Base-by-base conservation (phyloP, 257 asterid species). In the Solanum clarkiae region DNA sequence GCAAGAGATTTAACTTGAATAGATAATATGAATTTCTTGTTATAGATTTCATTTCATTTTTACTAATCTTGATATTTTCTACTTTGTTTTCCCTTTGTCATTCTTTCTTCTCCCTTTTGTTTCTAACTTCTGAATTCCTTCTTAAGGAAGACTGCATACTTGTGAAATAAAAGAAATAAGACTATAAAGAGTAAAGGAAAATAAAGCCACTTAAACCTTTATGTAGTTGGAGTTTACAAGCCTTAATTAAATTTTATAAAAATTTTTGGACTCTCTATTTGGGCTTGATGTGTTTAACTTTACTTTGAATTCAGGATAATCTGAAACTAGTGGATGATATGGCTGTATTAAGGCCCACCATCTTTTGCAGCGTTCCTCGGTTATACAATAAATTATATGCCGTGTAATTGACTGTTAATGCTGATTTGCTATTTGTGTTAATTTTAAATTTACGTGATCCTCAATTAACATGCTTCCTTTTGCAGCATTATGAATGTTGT, bases 321-420 rank as follows among this genome's bases (percentile, higher is more conserved):
- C 17, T 93, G 95, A 94, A 94, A 91, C 84, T 94, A 91, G 88
- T 92, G 97, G 99, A 95, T 84, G 99, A 96, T 91, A 89, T 94
- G 88, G 98, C 91, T 69, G 95, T 93, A 83, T 88, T 96, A 81
- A 93, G 95, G 84, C 99, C 99, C 87, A 96, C 99, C 45, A 75
- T 96, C 82, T 96, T 96, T 91, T 89, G 95, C 88, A 94, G 98
- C 85, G 99, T 96, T 86, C 98, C 98, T 86, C 97, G 98, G 72
- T 90, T 96, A 24, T 93, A 93, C 98, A 95, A 95, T 92, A 90
- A 97, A 89, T 94, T 94, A 86, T 96, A 94, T 89, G 96, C 94
- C 29, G 97, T 97, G 99, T 96, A 92, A 74, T 17, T 69, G 51
- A 40, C 53, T 70, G 15, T 70, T 18, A 53, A 70, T 70, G 51